Evolutionary conservation across 1,284 basidiomycete species (phyloP), one percentile per base, ranked within the genome.

Genomic region (Psilocybe mexicana): DNA sequence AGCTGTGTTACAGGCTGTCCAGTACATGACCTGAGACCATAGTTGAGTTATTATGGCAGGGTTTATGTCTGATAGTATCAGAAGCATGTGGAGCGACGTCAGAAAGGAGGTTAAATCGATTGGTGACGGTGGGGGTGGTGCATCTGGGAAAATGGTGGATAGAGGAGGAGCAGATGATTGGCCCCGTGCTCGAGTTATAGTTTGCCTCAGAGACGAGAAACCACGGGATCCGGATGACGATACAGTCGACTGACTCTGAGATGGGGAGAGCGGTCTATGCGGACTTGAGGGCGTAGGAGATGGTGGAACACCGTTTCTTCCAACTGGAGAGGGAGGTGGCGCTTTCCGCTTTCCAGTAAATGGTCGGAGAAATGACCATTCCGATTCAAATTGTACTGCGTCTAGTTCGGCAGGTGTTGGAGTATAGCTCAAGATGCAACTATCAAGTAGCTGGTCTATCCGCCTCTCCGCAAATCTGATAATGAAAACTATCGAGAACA

Each of bases 1-100:
- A 8, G 14, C 23, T 35, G 18, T 11, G 87, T 71, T 71, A 91
- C 90, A 90, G 26, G 88, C 84, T 48, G 88, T 88, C 94, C 94
- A 96, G 69, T 94, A 96, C 76, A 96, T 88, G 18, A 97, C 87
- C 74, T 99, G 96, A 0, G 94, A 96, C 84, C 96, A 96, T 45
- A 94, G 82, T 71, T 99, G 96, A 12, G 92, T 87, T 59, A 90
- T 89, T 46, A 98, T 80, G 1, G 85, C 89, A 8, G 96, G 96
- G 69, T 98, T 98, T 63, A 98, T 85, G 61, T 96, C 92, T 62
- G 96, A 94, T 23, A 95, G 77, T 48, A 88, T 86, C 10, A 99
- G 79, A 33, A 98, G 76, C 14, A 92, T 87, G 60, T 98, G 88
- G 1, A 97, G 80, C n/a, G 92, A 90, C 1, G 93, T 92, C 45